These are phyloP conservation scores for Alternaria tenuissima DNA, from an alignment of 2,329 filamentous ascomycete genomes.

Conservation along the genomic window DNA sequence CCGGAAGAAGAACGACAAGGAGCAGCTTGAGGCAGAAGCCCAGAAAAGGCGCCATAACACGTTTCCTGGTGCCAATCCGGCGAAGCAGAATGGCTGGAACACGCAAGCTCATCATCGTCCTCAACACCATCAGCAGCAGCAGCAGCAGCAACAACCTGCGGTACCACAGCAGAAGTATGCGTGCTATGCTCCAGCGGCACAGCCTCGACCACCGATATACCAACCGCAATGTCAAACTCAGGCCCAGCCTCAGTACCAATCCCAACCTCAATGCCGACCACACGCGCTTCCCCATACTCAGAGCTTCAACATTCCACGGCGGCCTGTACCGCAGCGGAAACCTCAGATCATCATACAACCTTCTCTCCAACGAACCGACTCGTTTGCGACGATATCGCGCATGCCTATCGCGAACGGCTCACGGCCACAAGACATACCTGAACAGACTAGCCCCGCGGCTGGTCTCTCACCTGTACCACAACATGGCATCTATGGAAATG, in stretches of 20 bases:
- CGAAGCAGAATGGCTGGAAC: conserved; percentile 26
- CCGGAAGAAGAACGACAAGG: conserved; percentile 47
- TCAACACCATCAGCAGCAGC: conserved; percentile 20
- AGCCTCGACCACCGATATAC: conserved; percentile 8
- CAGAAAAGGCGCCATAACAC: conserved; percentile 38
- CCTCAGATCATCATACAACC: conserved; percentile 41
- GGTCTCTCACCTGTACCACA: conserved; percentile 22
- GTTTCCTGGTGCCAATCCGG: conserved; percentile 36
- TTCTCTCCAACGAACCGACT: conserved; percentile 41
- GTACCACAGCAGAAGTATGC: conserved; percentile 38
- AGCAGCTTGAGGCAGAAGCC: conserved; percentile 36
- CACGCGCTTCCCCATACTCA: conserved; percentile 29
- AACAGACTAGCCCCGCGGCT: conserved; percentile 16
- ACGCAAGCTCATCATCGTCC: conserved; percentile 23
- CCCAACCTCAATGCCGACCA: conserved; percentile 25
- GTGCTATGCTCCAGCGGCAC: conserved; percentile 27
- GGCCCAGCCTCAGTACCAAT: conserved; percentile 17
- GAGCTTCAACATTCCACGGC: conserved; percentile 39
- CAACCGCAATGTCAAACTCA: conserved; percentile 18
- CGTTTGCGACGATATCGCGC: conserved; percentile 43
- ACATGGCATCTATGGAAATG: conserved; percentile 33
- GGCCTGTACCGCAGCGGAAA: conserved; percentile 36
- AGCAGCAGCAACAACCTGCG: conserved; percentile 9
- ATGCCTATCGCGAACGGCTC: conserved; percentile 48
- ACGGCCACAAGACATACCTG: conserved; percentile 26